A percentile compares a stretch with the other conserved stretches of the same genome.
phyloP scores from a whole-genome alignment of 495 filamentous ascomycete species.

The Penicillium subrubescens region DNA sequence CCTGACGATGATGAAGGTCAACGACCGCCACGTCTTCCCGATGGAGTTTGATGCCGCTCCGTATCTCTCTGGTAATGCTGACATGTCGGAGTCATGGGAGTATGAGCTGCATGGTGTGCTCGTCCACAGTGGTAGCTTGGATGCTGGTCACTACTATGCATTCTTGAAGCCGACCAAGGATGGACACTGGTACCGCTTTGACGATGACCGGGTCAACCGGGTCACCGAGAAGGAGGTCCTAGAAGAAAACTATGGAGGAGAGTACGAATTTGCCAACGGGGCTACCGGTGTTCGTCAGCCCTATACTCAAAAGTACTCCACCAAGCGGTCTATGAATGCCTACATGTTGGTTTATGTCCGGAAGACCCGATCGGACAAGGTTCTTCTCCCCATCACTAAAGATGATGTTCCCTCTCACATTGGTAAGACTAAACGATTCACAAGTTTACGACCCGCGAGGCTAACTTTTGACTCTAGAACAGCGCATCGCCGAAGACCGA shows the following conservation, averaged over 20 bases:
- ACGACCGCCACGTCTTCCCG: constrained; percentile 96
- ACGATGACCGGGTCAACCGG: constrained; percentile 93
- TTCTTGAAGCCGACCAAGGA: constrained; percentile 93
- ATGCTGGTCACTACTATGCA: constrained; percentile 99
- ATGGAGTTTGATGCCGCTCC: constrained; percentile 87
- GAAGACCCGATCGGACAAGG: constrained; percentile 76
- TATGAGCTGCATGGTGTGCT: constrained; percentile 95
- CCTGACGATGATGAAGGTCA: constrained; percentile 98
- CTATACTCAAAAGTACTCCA: constrained; percentile 65
- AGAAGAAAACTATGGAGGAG: constrained; percentile 96
- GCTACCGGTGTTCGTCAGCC: constrained; percentile 60
- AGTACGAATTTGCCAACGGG: constrained; percentile 69
- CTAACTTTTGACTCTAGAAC: constrained; percentile 47
- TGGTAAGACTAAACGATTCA: constrained; percentile 47
- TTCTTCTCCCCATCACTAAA: constrained; percentile 69
- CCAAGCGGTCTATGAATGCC: constrained; percentile 75
- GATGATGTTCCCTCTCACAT: constrained; percentile 85
- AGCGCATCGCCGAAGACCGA: constrained; percentile 78
- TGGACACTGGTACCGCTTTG: constrained; percentile 94
- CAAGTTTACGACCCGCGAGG: background rate
- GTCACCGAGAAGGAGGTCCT: constrained; percentile 89
- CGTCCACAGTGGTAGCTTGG: constrained; percentile 94
- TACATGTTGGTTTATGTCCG: constrained; percentile 99
- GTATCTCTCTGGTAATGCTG: constrained; percentile 85
- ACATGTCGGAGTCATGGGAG: constrained; percentile 82